Conservation (phyloP, 768 basidiomycete species). For the Vishniacozyma victoriae region DNA sequence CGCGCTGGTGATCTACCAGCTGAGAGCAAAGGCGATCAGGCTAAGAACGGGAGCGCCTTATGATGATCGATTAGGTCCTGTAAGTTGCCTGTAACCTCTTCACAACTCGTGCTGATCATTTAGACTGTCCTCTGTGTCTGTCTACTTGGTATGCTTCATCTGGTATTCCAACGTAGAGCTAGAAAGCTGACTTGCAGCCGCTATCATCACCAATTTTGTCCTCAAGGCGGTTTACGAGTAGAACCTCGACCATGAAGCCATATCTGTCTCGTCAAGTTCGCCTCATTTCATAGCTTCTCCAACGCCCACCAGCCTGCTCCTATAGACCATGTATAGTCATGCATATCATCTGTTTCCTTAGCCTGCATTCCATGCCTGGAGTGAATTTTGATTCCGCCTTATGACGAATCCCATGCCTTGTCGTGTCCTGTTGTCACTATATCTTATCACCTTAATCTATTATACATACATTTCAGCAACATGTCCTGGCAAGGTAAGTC, state of each 20-base stretch:
- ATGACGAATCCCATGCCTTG: too few relatives aligned
- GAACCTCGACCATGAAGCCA: too few relatives aligned
- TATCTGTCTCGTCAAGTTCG: too few relatives aligned
- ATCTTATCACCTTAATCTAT: too few relatives aligned
- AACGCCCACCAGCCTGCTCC: too few relatives aligned
- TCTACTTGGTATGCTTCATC: slow-evolving; percentile 25
- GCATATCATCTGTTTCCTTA: too few relatives aligned
- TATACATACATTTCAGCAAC: too few relatives aligned
- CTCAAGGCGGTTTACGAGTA: slow-evolving; percentile 45
- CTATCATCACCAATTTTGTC: slow-evolving; percentile 45
- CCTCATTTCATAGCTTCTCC: too few relatives aligned
- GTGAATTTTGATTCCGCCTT: too few relatives aligned
- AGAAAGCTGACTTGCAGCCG: slow-evolving; percentile 19
- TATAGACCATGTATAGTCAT: too few relatives aligned
- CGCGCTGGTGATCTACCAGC: slow-evolving; percentile 90
- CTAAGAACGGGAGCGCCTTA: slow-evolving; percentile 88
- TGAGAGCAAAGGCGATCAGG: slow-evolving; percentile 89
- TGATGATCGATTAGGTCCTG: slow-evolving; percentile 91
- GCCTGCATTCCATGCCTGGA: too few relatives aligned
- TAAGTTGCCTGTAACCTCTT: slow-evolving; percentile 51
- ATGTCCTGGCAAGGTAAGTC: slow-evolving; percentile 45
- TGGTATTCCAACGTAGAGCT: not conserved
- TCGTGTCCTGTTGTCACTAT: too few relatives aligned
- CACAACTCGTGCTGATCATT: not conserved
- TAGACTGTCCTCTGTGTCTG: slow-evolving; percentile 42